phyloP scores from a whole-genome alignment of 805 yeast species.

The Wickerhamiella alocasiicola region DNA sequence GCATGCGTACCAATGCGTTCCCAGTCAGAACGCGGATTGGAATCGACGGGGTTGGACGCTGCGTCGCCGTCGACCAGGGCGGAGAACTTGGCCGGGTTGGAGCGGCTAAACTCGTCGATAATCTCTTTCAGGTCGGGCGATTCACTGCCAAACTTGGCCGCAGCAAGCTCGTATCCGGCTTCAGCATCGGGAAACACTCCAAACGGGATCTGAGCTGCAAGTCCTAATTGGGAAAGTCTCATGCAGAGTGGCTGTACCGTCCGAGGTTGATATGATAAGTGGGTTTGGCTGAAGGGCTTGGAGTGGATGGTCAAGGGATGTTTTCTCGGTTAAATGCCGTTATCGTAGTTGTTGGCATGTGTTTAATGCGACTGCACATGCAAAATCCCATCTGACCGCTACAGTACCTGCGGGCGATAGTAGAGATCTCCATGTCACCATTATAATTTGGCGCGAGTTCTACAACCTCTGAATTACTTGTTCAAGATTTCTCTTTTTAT shows the following conservation, averaged over 20 bases:
- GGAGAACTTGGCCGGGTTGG: not conserved
- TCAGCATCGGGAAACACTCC: not conserved
- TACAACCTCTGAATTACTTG: no score
- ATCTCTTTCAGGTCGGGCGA: not conserved
- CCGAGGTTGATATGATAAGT: not conserved
- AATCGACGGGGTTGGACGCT: not conserved
- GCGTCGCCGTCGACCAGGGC: not conserved
- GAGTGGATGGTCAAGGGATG: no score
- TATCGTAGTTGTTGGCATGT: not conserved
- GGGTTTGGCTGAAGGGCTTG: not conserved
- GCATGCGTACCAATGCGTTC: not conserved
- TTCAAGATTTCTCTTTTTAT: no score
- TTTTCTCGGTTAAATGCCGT: not conserved
- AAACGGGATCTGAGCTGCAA: conserved; percentile 1
- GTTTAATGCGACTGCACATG: not conserved
- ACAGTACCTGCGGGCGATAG: not conserved
- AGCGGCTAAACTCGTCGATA: not conserved
- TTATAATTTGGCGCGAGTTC: no score
- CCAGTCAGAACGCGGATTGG: not conserved
- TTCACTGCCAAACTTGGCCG: not conserved
- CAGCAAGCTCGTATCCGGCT: not conserved
- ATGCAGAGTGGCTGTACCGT: not conserved
- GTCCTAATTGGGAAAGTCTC: not conserved
- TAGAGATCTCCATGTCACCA: no score
- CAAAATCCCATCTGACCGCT: not conserved